Evolutionary conservation across 1,284 basidiomycete species (phyloP).

Genomic region (Neonothopanus nambi): DNA sequence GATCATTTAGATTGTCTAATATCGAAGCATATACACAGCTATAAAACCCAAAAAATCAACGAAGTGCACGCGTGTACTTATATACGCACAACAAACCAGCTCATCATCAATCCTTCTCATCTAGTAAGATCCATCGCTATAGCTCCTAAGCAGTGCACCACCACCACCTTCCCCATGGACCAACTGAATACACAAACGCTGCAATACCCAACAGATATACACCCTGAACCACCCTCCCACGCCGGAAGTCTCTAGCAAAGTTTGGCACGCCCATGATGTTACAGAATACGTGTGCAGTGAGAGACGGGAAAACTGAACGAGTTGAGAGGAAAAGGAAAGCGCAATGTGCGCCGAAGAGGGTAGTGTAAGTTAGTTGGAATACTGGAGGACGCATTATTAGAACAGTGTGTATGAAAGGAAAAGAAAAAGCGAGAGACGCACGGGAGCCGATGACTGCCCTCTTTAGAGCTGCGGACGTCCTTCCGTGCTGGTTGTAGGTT

Average conservation of each 20-base stretch:
- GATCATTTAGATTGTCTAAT: no score
- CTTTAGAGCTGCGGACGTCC: constrained; percentile 60
- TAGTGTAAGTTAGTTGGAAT: constrained; percentile 89
- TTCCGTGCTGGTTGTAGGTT: constrained; percentile 70
- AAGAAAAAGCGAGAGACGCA: constrained; percentile 40
- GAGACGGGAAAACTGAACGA: constrained; percentile 52
- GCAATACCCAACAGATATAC: constrained; percentile 5
- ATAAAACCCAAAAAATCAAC: no score
- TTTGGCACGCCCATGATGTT: constrained; percentile 92
- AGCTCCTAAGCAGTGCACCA: neutral
- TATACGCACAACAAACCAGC: no score
- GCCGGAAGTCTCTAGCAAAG: constrained; percentile 28
- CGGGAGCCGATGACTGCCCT: constrained; percentile 60
- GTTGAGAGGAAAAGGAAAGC: constrained; percentile 86
- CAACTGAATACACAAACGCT: constrained; percentile 3
- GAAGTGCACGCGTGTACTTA: no score
- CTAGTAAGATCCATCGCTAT: no score
- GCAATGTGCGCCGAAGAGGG: constrained; percentile 88
- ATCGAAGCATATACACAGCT: no score
- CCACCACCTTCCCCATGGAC: constrained; percentile 6
- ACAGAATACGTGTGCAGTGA: constrained; percentile 86
- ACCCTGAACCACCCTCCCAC: neutral
- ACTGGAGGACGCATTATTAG: constrained; percentile 43
- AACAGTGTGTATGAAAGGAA: neutral
- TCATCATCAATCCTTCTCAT: no score